Conservation (phyloP, 2,329 filamentous ascomycete genomes). For the Penicillium brasilianum region DNA sequence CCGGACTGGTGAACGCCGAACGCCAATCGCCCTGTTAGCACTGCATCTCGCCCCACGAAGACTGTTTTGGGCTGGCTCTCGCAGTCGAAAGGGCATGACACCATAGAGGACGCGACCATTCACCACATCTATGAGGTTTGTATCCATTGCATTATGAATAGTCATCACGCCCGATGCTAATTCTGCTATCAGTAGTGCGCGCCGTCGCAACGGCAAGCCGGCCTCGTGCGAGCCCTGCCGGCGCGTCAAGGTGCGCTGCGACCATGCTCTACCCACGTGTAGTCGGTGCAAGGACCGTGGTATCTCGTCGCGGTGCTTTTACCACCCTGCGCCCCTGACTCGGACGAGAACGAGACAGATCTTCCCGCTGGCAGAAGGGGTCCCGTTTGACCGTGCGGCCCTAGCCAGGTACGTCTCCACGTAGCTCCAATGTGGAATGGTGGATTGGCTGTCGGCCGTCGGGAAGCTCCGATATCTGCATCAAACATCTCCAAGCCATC, state of each 20-base stretch:
- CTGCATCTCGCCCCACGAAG: background rate
- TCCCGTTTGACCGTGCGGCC: constrained; percentile 18
- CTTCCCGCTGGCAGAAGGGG: constrained; percentile 19
- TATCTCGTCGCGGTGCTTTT: constrained; percentile 32
- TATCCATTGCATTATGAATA: background rate
- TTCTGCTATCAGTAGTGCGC: constrained; percentile 19
- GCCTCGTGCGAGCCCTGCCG: constrained; percentile 43
- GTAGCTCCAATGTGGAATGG: background rate
- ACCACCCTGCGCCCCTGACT: constrained; percentile 41
- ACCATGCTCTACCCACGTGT: constrained; percentile 37
- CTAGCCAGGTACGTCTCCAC: constrained; percentile 10
- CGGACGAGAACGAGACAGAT: constrained; percentile 18
- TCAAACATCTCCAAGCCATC: background rate
- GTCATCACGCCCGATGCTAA: constrained; percentile 3
- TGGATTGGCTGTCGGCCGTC: background rate
- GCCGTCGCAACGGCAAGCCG: constrained; percentile 38
- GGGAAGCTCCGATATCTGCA: background rate
- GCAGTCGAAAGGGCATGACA: background rate
- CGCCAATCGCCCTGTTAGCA: background rate
- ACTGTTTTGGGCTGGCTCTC: background rate
- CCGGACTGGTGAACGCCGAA: constrained; percentile 26
- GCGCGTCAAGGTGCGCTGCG: constrained; percentile 40
- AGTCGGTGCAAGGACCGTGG: constrained; percentile 35
- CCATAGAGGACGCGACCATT: background rate
- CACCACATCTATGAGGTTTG: background rate